Conservation (phyloP, 1,284 basidiomycete species). For the Microbotryomycetes sp. region DNA sequence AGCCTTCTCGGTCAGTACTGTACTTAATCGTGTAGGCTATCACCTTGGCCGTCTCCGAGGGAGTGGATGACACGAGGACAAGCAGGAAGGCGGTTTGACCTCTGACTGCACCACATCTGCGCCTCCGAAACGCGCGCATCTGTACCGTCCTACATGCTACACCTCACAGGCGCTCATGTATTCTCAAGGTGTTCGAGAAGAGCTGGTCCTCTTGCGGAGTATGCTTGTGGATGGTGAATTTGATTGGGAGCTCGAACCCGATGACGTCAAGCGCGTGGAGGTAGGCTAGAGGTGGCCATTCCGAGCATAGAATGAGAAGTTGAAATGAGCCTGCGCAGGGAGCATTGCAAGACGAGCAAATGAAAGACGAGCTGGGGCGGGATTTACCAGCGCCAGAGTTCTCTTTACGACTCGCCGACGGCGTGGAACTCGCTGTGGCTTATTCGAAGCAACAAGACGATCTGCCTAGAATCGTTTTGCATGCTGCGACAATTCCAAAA, state of each 20-base stretch:
- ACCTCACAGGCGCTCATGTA: no score
- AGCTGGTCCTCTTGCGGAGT: not conserved
- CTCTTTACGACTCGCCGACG: not conserved
- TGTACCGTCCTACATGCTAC: no score
- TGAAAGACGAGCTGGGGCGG: constrained; percentile 19
- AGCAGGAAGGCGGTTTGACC: not conserved
- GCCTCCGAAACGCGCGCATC: no score
- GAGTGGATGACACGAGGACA: not conserved
- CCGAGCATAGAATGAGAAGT: no score
- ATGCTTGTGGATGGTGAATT: not conserved
- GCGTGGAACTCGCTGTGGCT: no score
- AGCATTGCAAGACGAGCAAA: not conserved
- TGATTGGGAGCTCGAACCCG: not conserved
- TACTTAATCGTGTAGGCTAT: not conserved
- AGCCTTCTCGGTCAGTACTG: not conserved
- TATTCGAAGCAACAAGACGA: no score
- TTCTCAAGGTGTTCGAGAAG: not conserved
- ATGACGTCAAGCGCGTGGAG: not conserved
- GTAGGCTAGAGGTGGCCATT: not conserved
- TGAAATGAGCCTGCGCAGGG: constrained; percentile 7
- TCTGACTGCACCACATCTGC: not conserved
- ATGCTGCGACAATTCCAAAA: no score
- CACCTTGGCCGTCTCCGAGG: not conserved
- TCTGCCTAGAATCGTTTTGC: no score
- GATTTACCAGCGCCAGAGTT: not conserved